Conservation (phyloP, 352 stramenopile genomes). For the Phytophthora pistaciae region DNA sequence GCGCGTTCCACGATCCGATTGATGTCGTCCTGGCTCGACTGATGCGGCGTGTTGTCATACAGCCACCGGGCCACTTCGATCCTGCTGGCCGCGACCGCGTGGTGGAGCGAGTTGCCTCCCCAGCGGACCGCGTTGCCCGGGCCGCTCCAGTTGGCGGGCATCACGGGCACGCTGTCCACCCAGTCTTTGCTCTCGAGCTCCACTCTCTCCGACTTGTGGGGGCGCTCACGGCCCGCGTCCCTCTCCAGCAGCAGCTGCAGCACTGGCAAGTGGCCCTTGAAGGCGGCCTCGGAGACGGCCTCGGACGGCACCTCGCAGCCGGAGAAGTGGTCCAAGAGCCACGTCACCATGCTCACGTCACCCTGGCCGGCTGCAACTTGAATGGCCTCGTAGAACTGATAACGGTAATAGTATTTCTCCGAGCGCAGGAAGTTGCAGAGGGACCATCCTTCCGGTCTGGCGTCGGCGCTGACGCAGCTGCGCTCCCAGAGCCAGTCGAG, state of each 20-base stretch:
- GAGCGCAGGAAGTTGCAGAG: conserved; percentile 6
- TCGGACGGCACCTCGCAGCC: neutral
- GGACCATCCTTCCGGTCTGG: neutral
- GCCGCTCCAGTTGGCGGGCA: neutral
- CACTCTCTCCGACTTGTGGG: neutral
- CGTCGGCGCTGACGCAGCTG: neutral
- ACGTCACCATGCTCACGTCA: neutral
- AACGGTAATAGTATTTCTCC: neutral
- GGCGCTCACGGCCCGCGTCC: neutral
- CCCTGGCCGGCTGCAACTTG: neutral
- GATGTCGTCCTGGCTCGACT: neutral
- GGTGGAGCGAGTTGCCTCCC: neutral
- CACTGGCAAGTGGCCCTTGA: neutral
- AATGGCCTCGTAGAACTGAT: conserved; percentile 3
- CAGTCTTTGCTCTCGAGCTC: neutral
- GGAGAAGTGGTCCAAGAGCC: conserved; percentile 3
- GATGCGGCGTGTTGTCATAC: neutral
- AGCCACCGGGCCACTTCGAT: conserved; percentile 1
- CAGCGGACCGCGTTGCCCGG: neutral
- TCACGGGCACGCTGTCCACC: neutral
- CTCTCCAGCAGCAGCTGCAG: conserved; percentile 1
- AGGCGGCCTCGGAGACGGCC: neutral
- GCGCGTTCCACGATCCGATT: neutral
- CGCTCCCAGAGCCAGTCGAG: conserved; percentile 2
- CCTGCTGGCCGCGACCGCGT: neutral